These are phyloP conservation scores for Cicer pinnatifidum DNA, from an alignment of 306 rosid genomes.

Conservation along the genomic window DNA sequence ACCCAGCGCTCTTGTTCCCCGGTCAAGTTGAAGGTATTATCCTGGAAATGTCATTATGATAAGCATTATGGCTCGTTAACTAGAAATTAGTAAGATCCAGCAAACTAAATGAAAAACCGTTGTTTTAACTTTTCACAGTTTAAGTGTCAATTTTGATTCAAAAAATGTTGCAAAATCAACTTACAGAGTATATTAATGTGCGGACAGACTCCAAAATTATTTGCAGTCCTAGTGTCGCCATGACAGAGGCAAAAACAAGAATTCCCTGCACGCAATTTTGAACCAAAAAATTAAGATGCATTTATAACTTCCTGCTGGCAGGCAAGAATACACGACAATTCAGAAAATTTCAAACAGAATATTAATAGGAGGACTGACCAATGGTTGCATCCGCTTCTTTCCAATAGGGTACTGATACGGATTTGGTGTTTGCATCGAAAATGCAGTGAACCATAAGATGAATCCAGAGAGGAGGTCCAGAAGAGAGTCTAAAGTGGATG, in stretches of 20 bases:
- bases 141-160: conserved; percentile 5
- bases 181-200: conserved; percentile 67
- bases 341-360: neutral
- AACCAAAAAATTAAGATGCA: conserved; percentile 27
- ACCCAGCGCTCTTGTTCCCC: conserved; percentile 88
- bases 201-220: conserved; percentile 92
- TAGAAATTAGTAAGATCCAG: conserved; percentile 9
- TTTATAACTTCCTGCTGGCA: neutral
- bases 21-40: conserved; percentile 64
- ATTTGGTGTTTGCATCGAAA: conserved; percentile 96
- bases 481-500: conserved; percentile 96
- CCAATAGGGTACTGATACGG: conserved; percentile 99
- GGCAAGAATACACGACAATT: conserved; percentile 16
- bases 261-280: conserved; percentile 71
- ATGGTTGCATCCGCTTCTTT: conserved; percentile 94
- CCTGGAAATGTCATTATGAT: conserved; percentile 50
- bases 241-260: conserved; percentile 98
- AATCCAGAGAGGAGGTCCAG: conserved; percentile 97
- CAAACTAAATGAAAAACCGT: neutral
- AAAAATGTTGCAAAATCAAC: conserved; percentile 43
- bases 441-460: conserved; percentile 98
- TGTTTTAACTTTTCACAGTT: neutral
- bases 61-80: conserved; percentile 9
- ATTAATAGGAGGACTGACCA: conserved; percentile 63
- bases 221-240: conserved; percentile 98